Evolutionary conservation across 805 yeast genomes (phyloP), one percentile per base, ranked within the genome.

Genomic region (Torulaspora microellipsoides): DNA sequence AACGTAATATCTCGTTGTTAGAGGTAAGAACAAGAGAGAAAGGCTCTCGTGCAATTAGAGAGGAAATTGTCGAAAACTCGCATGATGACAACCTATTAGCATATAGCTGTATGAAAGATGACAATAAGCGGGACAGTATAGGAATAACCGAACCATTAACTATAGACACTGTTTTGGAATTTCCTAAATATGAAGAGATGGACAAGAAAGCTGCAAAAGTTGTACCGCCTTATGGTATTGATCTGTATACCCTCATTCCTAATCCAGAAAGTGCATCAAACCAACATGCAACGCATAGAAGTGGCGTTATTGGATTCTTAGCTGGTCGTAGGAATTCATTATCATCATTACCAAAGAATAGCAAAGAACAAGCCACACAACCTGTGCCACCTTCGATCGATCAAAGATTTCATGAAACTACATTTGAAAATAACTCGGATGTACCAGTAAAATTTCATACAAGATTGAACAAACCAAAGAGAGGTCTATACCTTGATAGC

Each of bases 11-110:
- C 8, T 71, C 85, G 0, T 58, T 85, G 13, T 70, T 83, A 48
- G 91, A 85, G 58, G 69, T 85, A 29, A 76, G 80, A 51, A 76
- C 90, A 0, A 79, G 72, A 58, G 69, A 68, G 25, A 67, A 68
- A 51, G 63, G 71, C 17, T 38, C 62, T 13, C 59, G 81, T 63
- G 52, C 83, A 43, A 67, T 82, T 61, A 81, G 82, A 43, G 90
- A 84, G 54, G 72, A 78, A 4, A 67, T 83, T 31, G 59, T 61
- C 1, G 71, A 70, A 14, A 68, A 70, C 38, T 76, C 84, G 52
- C 68, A 72, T 0, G 73, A 78, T 52, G 84, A 82, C 49, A 84
- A 84, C 52, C 59, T 84, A 29, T 58, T 84, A 32, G 77, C 80
- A 4, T 72, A 77, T 47, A 77, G 82, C 51, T 30, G 46, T 4